Base-by-base conservation (phyloP, 2,329 filamentous ascomycete genomes). In the Botrytis galanthina region DNA sequence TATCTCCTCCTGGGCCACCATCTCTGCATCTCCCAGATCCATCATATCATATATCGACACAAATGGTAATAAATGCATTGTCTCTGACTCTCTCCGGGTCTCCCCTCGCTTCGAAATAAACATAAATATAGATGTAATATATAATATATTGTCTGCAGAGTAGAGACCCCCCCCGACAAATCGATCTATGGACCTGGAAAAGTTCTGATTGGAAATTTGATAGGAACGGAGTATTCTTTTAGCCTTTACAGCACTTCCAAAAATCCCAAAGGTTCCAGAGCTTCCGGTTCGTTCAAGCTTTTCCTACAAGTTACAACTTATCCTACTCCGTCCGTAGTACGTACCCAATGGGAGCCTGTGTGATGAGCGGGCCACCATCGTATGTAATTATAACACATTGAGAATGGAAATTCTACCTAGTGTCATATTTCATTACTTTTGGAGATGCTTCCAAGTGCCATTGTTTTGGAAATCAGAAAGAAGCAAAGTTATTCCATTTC, bases 191-290 rank as follows among this genome's bases (percentile, higher is more conserved):
- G 60, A n/a, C 42, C 70, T 42, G 39, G 32, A 64, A 44, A 29
- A 66, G 22, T 51, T 32, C 29, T 51, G 48, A 18, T 39, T 22
- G 22, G 46, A 68, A 22, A 54, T 54, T 35, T 71, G 57, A 71
- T 71, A 71, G 69, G 69, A 22, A 63, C 69, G 69, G 69, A 71
- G 32, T 12, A 62, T 71, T 63, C 44, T 70, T 70, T 46, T 59
- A n/a, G 26, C 39, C 44, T 42, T n/a, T 46, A 20, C 59, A 39
- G 26, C 35, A 22, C 22, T 37, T 51, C 46, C 46, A 57, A n/a
- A 67, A 51, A 51, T 51, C n/a, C 29, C 22, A 29, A 32, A 37
- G 29, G 37, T 51, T 62, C 46, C 32, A 70, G 68, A 62, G 29
- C 54, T 70, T 70, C 57, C 32, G 37, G 26, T 71, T 61, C 42